Evolutionary conservation across 2,329 filamentous ascomycete species (phyloP).

Genomic region (Bipolaris zeicola): DNA sequence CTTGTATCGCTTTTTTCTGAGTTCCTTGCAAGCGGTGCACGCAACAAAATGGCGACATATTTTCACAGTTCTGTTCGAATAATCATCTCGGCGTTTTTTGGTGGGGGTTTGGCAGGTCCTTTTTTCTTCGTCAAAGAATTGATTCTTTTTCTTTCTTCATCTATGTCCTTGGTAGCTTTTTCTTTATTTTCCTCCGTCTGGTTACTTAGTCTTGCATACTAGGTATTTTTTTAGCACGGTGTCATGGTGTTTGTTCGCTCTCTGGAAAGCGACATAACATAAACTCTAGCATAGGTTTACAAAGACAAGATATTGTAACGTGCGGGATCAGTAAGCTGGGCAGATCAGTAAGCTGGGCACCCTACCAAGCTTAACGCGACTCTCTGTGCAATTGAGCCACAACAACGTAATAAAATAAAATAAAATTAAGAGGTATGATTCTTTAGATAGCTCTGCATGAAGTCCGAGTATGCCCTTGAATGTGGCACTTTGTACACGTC

Average conservation of each 20-base stretch:
- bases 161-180: conserved; percentile 13
- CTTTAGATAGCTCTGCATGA: no score
- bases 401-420: no score
- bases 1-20: background rate
- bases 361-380: no score
- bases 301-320: background rate
- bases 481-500: no score
- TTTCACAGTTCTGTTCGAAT: background rate
- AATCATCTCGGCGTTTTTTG: conserved; percentile 10
- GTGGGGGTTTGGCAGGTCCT: background rate
- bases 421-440: no score
- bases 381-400: no score
- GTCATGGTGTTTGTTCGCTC: conserved; percentile 2
- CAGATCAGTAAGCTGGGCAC: no score
- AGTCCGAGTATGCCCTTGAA: no score
- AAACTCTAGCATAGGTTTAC: background rate
- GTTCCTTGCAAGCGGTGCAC: background rate
- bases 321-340: no score
- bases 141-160: conserved; percentile 18
- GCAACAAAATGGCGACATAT: background rate
- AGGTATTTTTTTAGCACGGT: conserved; percentile 6
- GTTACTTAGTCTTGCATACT: background rate
- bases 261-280: background rate
- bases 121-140: conserved; percentile 8
- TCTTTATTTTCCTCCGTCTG: background rate